These are phyloP conservation scores for Globisporangium echinulatum DNA, from an alignment of 352 stramenopile species.

Conservation along the genomic window DNA sequence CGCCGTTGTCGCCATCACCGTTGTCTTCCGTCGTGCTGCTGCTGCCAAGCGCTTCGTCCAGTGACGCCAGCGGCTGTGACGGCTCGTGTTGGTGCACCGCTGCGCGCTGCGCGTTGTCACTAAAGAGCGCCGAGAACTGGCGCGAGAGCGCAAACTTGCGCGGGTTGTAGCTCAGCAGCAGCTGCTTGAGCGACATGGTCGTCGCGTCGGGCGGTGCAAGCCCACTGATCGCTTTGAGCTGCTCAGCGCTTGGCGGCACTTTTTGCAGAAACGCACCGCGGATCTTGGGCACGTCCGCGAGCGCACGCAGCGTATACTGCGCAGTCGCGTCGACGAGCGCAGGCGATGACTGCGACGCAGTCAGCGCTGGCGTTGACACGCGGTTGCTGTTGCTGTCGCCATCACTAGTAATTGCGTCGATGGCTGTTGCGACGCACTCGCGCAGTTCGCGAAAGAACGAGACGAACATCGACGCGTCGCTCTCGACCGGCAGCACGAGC, in stretches of 20 bases:
- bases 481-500: conserved; percentile 57
- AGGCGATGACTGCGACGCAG: conserved; percentile 2
- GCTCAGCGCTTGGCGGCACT: conserved; percentile 35
- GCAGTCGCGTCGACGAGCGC: conserved; percentile 9
- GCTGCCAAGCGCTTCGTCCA: background rate
- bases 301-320: conserved; percentile 20
- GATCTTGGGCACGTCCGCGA: conserved; percentile 50
- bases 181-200: conserved; percentile 68
- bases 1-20: background rate
- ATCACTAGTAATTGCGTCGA: background rate
- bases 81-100: background rate
- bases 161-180: conserved; percentile 65
- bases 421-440: conserved; percentile 24
- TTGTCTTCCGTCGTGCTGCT: background rate
- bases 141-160: conserved; percentile 64
- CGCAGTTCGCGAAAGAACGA: conserved; percentile 59
- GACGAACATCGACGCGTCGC: conserved; percentile 26
- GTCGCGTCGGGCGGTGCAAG: conserved; percentile 39
- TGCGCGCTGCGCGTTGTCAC: background rate
- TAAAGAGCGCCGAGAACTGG: conserved; percentile 43
- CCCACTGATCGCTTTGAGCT: conserved; percentile 36
- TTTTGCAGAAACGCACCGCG: conserved; percentile 47
- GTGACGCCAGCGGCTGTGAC: background rate
- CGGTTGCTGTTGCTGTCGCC: background rate
- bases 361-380: background rate